Conservation (phyloP, 495 filamentous ascomycete species). For the Penicillium pancosmium region DNA sequence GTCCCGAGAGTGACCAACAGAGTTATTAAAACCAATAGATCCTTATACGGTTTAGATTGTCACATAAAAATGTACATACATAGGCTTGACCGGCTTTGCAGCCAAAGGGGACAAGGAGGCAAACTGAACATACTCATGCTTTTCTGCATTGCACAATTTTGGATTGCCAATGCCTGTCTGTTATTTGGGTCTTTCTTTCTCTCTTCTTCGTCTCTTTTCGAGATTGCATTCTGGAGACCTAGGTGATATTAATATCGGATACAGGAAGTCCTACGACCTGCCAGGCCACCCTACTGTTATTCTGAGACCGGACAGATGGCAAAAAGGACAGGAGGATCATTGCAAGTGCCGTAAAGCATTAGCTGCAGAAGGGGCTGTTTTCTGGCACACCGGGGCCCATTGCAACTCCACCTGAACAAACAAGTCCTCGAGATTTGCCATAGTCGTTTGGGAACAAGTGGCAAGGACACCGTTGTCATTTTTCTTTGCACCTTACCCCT, state of each 20-base stretch:
- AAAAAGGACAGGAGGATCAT: neutral
- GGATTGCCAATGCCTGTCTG: too few relatives aligned
- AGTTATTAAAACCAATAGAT: constrained; percentile 18
- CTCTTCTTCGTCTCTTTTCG: neutral
- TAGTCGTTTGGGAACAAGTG: neutral
- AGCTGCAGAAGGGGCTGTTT: constrained; percentile 6
- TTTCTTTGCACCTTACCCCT: neutral
- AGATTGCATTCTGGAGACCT: too few relatives aligned
- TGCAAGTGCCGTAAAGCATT: neutral
- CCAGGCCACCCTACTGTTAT: neutral
- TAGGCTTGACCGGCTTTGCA: neutral
- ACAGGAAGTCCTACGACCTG: neutral
- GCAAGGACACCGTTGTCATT: neutral
- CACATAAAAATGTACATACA: neutral
- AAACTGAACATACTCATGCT: too few relatives aligned
- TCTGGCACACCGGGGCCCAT: neutral
- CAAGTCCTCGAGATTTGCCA: neutral
- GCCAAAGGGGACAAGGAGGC: neutral
- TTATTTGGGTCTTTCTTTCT: neutral
- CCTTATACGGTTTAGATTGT: neutral
- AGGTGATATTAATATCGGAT: neutral
- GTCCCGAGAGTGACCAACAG: constrained; percentile 2
- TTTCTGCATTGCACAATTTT: too few relatives aligned
- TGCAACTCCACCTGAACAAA: neutral
- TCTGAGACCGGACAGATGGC: neutral